Base-by-base conservation (phyloP, 441 rosid species). In the Populus hybrid region DNA sequence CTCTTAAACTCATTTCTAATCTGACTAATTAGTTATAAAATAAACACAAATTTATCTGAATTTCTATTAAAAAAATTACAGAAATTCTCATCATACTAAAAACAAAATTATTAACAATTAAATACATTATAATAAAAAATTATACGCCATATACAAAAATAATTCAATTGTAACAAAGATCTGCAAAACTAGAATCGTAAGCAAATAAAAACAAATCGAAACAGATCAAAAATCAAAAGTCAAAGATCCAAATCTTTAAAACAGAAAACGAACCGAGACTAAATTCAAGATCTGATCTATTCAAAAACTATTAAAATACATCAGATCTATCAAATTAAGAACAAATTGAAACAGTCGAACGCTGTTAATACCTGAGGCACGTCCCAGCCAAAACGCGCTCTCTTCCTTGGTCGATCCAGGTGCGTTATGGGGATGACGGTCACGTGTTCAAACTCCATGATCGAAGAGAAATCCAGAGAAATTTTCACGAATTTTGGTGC, bases 311-410 rank as follows among this genome's bases (percentile, higher is more conserved):
- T 10, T 50, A 40, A 80, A 38, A n/a, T 28, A 34, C 10, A 66
- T 20, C 69, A 50, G 76, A 84, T 67, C 80, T 67, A 24, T 21
- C 67, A 2, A 18, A 0, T n/a, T 3, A 26, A 7, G 2, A 73
- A 67, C 4, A 28, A 72, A n/a, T 18, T 8, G 10, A 42, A 68
- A 30, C 4, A 30, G 32, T 30, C 32, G 4, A 57, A 38, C 6
- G 50, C 34, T 72, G 23, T 6, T 32, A 3, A 77, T 92, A 93
- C 98, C 97, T 84, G 83, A 76, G 90, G 84, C 3, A 93, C 97
- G 69, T 94, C 98, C 98, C 98, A 93, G 54, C 97, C 98, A 76
- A 94, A 80, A 73, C 98, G 98, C 61, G 90, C 91, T 80, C 97
- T 88, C 88, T 94, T 94, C 71, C 98, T 81, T 8, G 98, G 98